phyloP scores from a whole-genome alignment of 2,329 filamentous ascomycete genomes.

The Venturia carpophila region DNA sequence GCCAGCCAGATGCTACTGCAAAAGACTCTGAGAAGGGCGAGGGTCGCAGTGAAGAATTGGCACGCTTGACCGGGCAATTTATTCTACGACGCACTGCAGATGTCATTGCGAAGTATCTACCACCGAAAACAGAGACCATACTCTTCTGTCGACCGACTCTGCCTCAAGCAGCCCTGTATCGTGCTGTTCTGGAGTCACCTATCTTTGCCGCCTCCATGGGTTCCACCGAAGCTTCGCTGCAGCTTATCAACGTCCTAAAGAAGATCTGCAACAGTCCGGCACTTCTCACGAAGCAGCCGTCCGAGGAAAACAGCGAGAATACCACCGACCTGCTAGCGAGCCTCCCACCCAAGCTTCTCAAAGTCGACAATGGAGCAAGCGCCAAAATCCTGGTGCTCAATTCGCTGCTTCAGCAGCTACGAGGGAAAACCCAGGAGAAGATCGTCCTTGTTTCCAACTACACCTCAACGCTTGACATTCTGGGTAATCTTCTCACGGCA shows the following conservation, averaged over 20 bases:
- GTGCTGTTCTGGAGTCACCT: constrained; percentile 55
- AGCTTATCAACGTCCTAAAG: constrained; percentile 64
- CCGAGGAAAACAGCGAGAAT: constrained; percentile 42
- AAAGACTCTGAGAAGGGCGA: constrained; percentile 58
- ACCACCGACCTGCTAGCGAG: constrained; percentile 39
- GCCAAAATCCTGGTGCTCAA: constrained; percentile 62
- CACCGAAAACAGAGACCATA: constrained; percentile 60
- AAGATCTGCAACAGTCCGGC: constrained; percentile 67
- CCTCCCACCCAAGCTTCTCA: constrained; percentile 49
- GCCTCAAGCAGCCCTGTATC: constrained; percentile 54
- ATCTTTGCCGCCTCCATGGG: constrained; percentile 55
- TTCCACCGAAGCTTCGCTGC: constrained; percentile 54
- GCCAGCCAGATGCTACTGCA: constrained; percentile 54
- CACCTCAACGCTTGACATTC: constrained; percentile 61
- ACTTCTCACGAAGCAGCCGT: constrained; percentile 46
- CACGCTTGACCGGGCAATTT: constrained; percentile 53
- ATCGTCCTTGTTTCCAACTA: constrained; percentile 71
- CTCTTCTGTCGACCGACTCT: constrained; percentile 57
- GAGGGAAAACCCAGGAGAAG: constrained; percentile 53
- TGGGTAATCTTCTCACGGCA: constrained; percentile 53
- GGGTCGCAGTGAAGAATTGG: constrained; percentile 53
- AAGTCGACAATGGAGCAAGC: constrained; percentile 48
- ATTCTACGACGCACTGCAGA: constrained; percentile 60
- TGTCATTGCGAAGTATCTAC: constrained; percentile 57
- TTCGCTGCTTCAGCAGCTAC: constrained; percentile 54